Evolutionary conservation across 148 eudicot genomes (phyloP).

Genomic region (Talinum fruticosum): DNA sequence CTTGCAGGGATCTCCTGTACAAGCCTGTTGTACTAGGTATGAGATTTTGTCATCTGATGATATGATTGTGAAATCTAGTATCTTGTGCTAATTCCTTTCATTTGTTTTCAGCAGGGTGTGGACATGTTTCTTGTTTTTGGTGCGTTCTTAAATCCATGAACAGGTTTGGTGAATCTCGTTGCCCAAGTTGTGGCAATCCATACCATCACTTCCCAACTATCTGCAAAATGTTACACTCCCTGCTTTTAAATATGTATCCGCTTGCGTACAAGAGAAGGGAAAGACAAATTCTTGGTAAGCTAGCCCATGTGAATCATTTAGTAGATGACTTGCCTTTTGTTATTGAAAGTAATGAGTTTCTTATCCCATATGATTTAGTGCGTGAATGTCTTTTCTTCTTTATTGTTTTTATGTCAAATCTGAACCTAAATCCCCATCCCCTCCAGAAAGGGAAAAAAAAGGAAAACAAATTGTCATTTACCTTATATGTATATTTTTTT

Average conservation of each 20-base stretch:
- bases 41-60: constrained; percentile 1
- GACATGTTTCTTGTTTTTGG: constrained; percentile 88
- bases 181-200: constrained; percentile 69
- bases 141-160: constrained; percentile 68
- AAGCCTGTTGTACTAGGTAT: constrained; percentile 74
- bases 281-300: constrained; percentile 57
- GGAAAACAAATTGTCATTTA: neutral
- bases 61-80: constrained; percentile 3
- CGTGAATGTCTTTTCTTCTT: neutral
- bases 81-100: constrained; percentile 6
- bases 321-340: neutral
- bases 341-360: neutral
- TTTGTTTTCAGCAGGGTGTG: constrained; percentile 57
- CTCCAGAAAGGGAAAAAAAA: neutral
- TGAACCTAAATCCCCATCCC: neutral
- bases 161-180: constrained; percentile 42
- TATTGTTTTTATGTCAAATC: neutral
- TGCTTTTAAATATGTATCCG: constrained; percentile 72
- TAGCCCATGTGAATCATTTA: neutral
- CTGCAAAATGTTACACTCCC: constrained; percentile 60
- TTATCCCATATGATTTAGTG: neutral
- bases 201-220: constrained; percentile 73
- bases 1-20: constrained; percentile 69
- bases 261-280: constrained; percentile 58
- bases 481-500: too few species aligned